Evolutionary conservation across 495 filamentous ascomycete species (phyloP).

Genomic region (Astrocystis sublimbata): DNA sequence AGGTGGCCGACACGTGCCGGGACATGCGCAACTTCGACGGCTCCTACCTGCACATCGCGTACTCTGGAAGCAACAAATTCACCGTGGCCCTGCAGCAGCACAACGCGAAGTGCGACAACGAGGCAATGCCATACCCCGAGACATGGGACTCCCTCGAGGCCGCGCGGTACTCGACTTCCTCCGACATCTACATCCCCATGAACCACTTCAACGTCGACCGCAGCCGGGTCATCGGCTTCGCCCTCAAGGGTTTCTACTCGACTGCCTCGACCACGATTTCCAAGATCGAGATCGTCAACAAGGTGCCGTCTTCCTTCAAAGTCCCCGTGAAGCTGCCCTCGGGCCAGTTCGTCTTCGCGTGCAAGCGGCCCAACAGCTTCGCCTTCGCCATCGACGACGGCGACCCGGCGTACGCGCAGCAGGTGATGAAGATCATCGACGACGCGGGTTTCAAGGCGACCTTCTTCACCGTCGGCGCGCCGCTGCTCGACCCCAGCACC

Average conservation of each 20-base stretch:
- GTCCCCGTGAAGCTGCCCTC: conserved; percentile 64
- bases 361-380: conserved; percentile 71
- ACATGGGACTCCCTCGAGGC: conserved; percentile 76
- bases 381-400: conserved; percentile 84
- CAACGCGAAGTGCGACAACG: conserved; percentile 62
- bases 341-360: conserved; percentile 62
- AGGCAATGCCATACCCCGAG: conserved; percentile 65
- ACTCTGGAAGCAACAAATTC: conserved; percentile 66
- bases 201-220: conserved; percentile 70
- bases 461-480: conserved; percentile 75
- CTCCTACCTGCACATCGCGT: conserved; percentile 70
- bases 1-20: conserved; percentile 60
- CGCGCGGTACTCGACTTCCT: conserved; percentile 58
- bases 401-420: conserved; percentile 59
- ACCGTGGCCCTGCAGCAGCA: conserved; percentile 72
- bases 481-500: conserved; percentile 58
- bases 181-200: conserved; percentile 74
- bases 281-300: conserved; percentile 64
- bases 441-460: conserved; percentile 67
- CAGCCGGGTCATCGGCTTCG: conserved; percentile 60
- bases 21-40: conserved; percentile 60
- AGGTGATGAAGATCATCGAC: conserved; percentile 65
- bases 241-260: conserved; percentile 68
- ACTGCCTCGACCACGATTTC: conserved; percentile 52
- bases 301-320: conserved; percentile 51